Conservation (phyloP, 1,139 yeast species). For the Yamadazyma diddensiae region DNA sequence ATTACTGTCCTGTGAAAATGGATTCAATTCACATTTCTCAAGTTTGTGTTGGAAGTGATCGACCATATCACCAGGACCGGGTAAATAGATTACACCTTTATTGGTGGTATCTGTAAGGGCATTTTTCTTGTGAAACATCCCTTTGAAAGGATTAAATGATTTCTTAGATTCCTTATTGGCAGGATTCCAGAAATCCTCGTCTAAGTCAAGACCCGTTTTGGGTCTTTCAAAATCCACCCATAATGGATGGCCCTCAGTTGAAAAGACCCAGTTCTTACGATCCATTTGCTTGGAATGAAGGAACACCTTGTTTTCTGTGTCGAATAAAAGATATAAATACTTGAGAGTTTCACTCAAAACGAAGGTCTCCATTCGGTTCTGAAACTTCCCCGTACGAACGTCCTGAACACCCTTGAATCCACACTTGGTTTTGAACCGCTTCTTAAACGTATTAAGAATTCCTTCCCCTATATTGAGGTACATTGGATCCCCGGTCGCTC, state of each 20-base stretch:
- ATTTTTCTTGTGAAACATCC: slow-evolving; percentile 2
- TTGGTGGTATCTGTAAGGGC: background rate
- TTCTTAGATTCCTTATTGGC: slow-evolving; percentile 1
- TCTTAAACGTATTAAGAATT: slow-evolving; percentile 53
- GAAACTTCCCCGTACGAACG: slow-evolving; percentile 57
- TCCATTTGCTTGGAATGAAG: slow-evolving; percentile 26
- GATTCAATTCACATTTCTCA: slow-evolving; percentile 31
- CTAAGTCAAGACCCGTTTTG: slow-evolving; percentile 13
- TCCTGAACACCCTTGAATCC: slow-evolving; percentile 83
- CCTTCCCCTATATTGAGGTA: slow-evolving; percentile 73
- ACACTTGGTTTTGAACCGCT: slow-evolving; percentile 57
- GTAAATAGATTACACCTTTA: slow-evolving; percentile 1
- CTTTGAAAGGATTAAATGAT: background rate
- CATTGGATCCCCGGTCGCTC: slow-evolving; percentile 85
- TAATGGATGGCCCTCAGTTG: slow-evolving; percentile 93
- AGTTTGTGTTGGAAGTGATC: slow-evolving; percentile 12
- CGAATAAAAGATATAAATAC: slow-evolving; percentile 78
- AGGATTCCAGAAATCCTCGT: background rate
- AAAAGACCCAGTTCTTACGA: slow-evolving; percentile 63
- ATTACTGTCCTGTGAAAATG: slow-evolving; percentile 17
- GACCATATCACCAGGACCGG: background rate
- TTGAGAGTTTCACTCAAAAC: slow-evolving; percentile 84
- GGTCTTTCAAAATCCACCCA: slow-evolving; percentile 46
- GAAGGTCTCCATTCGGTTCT: slow-evolving; percentile 89
- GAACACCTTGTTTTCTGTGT: slow-evolving; percentile 58